Evolutionary conservation across 805 yeast species (phyloP).

Genomic region (Monosporozyma yasuniensis): DNA sequence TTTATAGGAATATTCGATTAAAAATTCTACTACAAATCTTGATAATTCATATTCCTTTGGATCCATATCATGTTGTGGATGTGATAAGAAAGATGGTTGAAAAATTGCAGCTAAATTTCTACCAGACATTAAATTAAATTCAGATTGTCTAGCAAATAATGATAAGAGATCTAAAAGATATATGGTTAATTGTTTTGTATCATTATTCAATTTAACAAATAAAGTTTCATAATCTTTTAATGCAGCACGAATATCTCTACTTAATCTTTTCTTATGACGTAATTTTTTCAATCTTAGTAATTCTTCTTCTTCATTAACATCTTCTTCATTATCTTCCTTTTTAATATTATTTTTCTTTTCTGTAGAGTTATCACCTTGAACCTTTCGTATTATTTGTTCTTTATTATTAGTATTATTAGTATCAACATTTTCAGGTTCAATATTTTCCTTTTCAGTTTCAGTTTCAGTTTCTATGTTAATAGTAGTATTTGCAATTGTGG

Average conservation of each 20-base stretch:
- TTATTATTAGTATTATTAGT: background rate
- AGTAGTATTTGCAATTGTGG: background rate
- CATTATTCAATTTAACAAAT: slow-evolving; percentile 62
- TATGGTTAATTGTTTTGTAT: slow-evolving; percentile 71
- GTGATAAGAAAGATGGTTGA: slow-evolving; percentile 92
- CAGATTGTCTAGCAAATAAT: slow-evolving; percentile 71
- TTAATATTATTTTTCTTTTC: background rate
- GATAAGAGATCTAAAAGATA: slow-evolving; percentile 82
- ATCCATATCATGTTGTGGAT: slow-evolving; percentile 84
- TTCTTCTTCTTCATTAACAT: slow-evolving; percentile 8
- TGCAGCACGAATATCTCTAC: slow-evolving; percentile 58
- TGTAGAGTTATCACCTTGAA: background rate
- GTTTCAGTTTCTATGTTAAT: background rate
- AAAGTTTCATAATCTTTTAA: slow-evolving; percentile 61
- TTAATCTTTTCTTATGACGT: slow-evolving; percentile 47
- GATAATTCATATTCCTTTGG: slow-evolving; percentile 88
- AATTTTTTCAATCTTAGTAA: background rate
- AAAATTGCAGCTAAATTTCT: slow-evolving; percentile 90
- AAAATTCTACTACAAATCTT: slow-evolving; percentile 76
- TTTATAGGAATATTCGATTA: slow-evolving; percentile 77
- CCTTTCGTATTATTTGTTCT: background rate
- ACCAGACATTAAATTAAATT: slow-evolving; percentile 81
- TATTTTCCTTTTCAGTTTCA: background rate
- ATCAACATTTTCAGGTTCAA: background rate
- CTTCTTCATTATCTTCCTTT: slow-evolving; percentile 3